Percentiles rank a stretch among this genome's conserved stretches.
These are phyloP conservation scores for Thozetella sp. DNA, from an alignment of 495 filamentous ascomycete species.

Conservation along the genomic window DNA sequence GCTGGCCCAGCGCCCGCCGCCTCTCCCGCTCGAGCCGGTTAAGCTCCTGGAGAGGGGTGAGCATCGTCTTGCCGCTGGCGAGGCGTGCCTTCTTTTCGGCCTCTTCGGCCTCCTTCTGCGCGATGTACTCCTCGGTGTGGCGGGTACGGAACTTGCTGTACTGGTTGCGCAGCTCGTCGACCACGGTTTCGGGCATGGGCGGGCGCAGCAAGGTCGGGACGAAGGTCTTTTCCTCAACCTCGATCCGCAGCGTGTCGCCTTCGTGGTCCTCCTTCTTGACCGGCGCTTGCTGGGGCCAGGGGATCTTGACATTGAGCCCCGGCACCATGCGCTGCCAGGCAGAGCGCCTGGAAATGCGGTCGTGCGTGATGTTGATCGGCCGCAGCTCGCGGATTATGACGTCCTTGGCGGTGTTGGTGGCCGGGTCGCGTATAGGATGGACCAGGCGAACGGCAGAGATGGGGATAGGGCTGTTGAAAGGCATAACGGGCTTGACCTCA, in stretches of 20 bases:
- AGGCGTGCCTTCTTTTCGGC: constrained; percentile 55
- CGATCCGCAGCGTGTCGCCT: constrained; percentile 72
- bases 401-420: constrained; percentile 64
- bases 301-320: constrained; percentile 66
- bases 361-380: constrained; percentile 37
- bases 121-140: constrained; percentile 71
- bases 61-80: constrained; percentile 55
- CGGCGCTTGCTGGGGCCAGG: constrained; percentile 65
- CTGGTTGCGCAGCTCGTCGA: constrained; percentile 87
- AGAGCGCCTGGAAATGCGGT: constrained; percentile 43
- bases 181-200: constrained; percentile 77
- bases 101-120: constrained; percentile 62
- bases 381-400: constrained; percentile 73
- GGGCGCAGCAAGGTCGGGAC: constrained; percentile 70
- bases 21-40: constrained; percentile 41
- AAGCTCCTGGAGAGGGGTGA: constrained; percentile 54
- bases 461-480: constrained; percentile 55
- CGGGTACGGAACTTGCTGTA: constrained; percentile 82
- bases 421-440: constrained; percentile 65
- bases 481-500: constrained; percentile 42
- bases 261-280: constrained; percentile 52
- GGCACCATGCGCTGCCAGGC: constrained; percentile 56
- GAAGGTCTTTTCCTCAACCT: constrained; percentile 76
- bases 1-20: constrained; percentile 47
- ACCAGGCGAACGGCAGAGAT: constrained; percentile 79